Conservation (phyloP, 371 early-diverging fungal species). For the Zychaea mexicana region DNA sequence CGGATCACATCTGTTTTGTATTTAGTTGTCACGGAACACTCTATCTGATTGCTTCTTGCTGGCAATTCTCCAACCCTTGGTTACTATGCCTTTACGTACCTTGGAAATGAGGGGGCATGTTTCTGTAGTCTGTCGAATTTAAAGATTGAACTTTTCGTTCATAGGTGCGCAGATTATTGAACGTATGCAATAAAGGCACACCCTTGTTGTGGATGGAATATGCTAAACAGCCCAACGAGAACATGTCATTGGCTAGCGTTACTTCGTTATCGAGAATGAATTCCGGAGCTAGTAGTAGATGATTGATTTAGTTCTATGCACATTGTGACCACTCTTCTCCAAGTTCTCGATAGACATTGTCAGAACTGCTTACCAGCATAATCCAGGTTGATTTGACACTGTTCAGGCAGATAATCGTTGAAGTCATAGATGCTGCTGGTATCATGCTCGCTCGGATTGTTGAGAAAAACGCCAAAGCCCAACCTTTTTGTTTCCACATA, state of each 20-base stretch:
- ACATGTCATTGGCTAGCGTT: constrained; percentile 72
- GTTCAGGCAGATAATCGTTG: constrained; percentile 64
- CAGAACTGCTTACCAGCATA: constrained; percentile 49
- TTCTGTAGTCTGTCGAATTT: constrained; percentile 31
- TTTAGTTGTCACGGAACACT: no score
- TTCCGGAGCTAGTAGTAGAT: constrained; percentile 69
- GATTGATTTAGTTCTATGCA: background rate
- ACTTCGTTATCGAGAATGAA: constrained; percentile 62
- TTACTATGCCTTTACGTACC: constrained; percentile 27
- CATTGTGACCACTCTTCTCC: background rate
- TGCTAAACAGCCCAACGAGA: constrained; percentile 82
- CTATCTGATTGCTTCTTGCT: no score
- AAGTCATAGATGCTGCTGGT: constrained; percentile 50
- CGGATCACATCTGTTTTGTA: constrained; percentile 49
- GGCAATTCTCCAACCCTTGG: no score
- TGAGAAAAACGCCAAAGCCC: constrained; percentile 68
- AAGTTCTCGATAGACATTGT: background rate
- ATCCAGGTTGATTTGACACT: constrained; percentile 72
- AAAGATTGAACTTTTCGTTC: constrained; percentile 60
- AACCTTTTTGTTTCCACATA: no score
- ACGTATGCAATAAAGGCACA: constrained; percentile 61
- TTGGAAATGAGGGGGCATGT: constrained; percentile 59
- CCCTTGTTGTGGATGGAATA: constrained; percentile 79
- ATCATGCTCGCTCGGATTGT: constrained; percentile 38
- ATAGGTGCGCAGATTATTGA: constrained; percentile 71